Conservation (phyloP, 108 stramenopile genomes). For the Mediolabrus comicus region DNA sequence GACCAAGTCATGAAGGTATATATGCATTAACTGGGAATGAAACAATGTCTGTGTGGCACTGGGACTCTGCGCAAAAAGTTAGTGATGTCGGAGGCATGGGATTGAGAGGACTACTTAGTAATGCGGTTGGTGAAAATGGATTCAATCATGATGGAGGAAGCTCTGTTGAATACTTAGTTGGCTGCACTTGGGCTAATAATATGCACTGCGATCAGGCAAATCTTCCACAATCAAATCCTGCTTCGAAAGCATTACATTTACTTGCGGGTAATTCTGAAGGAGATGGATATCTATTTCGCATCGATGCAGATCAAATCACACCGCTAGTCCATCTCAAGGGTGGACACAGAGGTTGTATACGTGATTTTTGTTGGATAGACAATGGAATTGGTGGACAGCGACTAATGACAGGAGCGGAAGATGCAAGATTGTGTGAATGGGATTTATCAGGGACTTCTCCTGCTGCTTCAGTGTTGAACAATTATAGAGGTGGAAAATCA, state of each 20-base stretch:
- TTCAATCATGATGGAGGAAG: neutral
- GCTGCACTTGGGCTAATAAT: slow-evolving; percentile 31
- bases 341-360: slow-evolving; percentile 79
- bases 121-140: slow-evolving; percentile 20
- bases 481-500: neutral
- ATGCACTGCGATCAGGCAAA: slow-evolving; percentile 6
- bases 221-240: neutral
- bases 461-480: neutral
- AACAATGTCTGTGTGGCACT: slow-evolving; percentile 70
- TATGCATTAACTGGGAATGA: slow-evolving; percentile 83
- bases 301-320: slow-evolving; percentile 59
- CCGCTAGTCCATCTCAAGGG: slow-evolving; percentile 45
- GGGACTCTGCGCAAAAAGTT: slow-evolving; percentile 62
- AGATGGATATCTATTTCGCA: slow-evolving; percentile 62
- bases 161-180: slow-evolving; percentile 46
- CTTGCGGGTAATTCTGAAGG: slow-evolving; percentile 70
- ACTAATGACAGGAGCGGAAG: slow-evolving; percentile 82
- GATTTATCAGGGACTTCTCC: slow-evolving; percentile 19
- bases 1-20: slow-evolving; percentile 60
- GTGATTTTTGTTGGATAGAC: slow-evolving; percentile 58
- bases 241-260: slow-evolving; percentile 52
- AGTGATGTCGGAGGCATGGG: slow-evolving; percentile 38
- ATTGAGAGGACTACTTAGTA: slow-evolving; percentile 31
- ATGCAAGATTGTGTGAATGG: slow-evolving; percentile 87
- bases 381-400: slow-evolving; percentile 12